Evolutionary conservation across 2,329 filamentous ascomycete genomes (phyloP).

Genomic region (Diaporthe sp.): DNA sequence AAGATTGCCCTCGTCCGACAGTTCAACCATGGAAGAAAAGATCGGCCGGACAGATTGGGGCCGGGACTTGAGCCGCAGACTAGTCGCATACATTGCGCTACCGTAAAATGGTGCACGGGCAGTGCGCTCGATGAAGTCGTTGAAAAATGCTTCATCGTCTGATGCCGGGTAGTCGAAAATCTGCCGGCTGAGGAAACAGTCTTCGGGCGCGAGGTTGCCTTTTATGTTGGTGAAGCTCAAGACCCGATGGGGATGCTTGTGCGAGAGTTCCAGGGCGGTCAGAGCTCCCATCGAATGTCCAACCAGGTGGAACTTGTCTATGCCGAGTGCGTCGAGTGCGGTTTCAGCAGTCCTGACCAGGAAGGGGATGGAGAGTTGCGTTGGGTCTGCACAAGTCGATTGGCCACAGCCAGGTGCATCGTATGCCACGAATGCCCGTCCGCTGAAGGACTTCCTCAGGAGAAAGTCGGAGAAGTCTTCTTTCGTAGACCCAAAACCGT

Average conservation of each 20-base stretch:
- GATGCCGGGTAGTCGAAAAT: background rate
- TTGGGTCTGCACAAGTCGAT: background rate
- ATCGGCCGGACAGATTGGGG: background rate
- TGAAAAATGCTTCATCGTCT: background rate
- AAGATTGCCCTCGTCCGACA: background rate
- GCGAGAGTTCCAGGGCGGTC: background rate
- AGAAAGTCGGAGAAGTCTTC: background rate
- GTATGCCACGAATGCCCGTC: background rate
- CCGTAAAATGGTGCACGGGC: background rate
- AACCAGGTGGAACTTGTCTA: background rate
- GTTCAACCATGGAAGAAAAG: background rate
- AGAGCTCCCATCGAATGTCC: background rate
- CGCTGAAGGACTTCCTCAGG: background rate
- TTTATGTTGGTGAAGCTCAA: slow-evolving; percentile 8
- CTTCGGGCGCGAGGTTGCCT: background rate
- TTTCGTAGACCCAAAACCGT: background rate
- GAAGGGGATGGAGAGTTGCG: background rate
- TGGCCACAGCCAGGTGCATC: slow-evolving; percentile 1
- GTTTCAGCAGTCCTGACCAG: background rate
- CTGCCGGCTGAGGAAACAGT: slow-evolving; percentile 5
- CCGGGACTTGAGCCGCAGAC: slow-evolving; percentile 1
- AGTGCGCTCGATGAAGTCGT: background rate
- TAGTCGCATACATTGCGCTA: background rate
- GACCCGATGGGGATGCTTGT: background rate
- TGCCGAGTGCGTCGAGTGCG: background rate